Evolutionary conservation across 768 basidiomycete species (phyloP), one percentile per base, ranked within the genome.

Genomic region (Xerocomus potaroensis): DNA sequence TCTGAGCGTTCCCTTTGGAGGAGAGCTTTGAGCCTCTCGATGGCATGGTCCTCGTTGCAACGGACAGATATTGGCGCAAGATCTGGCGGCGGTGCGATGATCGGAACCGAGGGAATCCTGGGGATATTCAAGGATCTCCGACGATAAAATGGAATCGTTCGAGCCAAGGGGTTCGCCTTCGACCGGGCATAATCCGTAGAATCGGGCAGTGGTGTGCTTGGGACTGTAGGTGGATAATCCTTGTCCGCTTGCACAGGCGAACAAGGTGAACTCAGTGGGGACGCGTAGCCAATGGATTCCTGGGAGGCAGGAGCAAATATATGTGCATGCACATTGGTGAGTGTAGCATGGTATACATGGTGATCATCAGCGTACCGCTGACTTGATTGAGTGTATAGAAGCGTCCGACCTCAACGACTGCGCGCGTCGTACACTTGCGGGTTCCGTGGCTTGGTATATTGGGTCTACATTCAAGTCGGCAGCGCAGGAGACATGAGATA

Each of bases 71-170:
- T 70, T 67, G 21, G 56, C 30, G 6, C 64, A 49, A 21, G 62
- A 57, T 8, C 67, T 58, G 55, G 41, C 0, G 81, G 78, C 2
- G 81, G 81, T 4, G 79, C 79, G 12, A 83, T 76, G 44, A 80
- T 70, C 0, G 81, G 80, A 0, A 81, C 72, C 0, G 55, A 46
- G 5, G 57, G 53, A 5, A 58, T 64, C 8, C 16, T 3, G 1
- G 49, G 43, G 1, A 34, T 18, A 2, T 37, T 37, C 8, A 22
- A 14, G n/a, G 46, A 49, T 21, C 31, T 27, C 15, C 14, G 41
- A 4, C 40, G 45, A 12, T 53, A 47, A 8, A 54, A 5, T 8
- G 41, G 30, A 5, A 57, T 24, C 3, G 64, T 66, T 27, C 64
- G 59, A 22, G 21, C 19, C 19, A 66, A 18, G 0, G 64, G 61